phyloP scores from a whole-genome alignment of 345 rosid genomes.

The Geranium rotundifolium region DNA sequence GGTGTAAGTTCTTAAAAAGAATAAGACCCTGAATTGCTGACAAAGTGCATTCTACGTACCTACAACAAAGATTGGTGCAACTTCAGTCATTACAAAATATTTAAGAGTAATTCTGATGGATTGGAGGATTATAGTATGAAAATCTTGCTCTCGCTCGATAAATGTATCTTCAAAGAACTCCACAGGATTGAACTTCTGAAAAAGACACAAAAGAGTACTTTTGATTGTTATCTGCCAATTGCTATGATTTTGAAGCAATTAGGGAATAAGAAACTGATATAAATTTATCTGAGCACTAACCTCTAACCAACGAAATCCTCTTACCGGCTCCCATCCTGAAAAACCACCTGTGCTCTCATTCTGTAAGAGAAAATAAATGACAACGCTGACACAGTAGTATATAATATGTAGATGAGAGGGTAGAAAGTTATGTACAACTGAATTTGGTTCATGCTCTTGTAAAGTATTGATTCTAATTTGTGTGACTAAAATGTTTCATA shows the following conservation, averaged over 20 bases:
- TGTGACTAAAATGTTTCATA: too few relatives aligned
- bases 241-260: too few relatives aligned
- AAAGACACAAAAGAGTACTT: neutral
- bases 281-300: slow-evolving; percentile 5
- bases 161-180: slow-evolving; percentile 44
- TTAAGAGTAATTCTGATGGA: neutral
- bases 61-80: neutral
- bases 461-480: too few relatives aligned
- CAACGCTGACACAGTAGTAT: too few relatives aligned
- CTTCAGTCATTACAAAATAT: slow-evolving; percentile 1
- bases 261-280: too few relatives aligned
- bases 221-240: too few relatives aligned
- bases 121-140: neutral
- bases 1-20: slow-evolving; percentile 34
- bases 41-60: slow-evolving; percentile 45
- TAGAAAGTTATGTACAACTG: too few relatives aligned
- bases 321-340: too few relatives aligned
- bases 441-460: too few relatives aligned
- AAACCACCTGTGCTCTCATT: too few relatives aligned
- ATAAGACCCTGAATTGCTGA: slow-evolving; percentile 30
- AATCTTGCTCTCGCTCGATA: slow-evolving; percentile 24
- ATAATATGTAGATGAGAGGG: too few relatives aligned
- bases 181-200: slow-evolving; percentile 46
- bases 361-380: too few relatives aligned
- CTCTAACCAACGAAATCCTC: slow-evolving; percentile 31